phyloP scores from a whole-genome alignment of 1,284 basidiomycete species.

The Sporisorium scitamineum region DNA sequence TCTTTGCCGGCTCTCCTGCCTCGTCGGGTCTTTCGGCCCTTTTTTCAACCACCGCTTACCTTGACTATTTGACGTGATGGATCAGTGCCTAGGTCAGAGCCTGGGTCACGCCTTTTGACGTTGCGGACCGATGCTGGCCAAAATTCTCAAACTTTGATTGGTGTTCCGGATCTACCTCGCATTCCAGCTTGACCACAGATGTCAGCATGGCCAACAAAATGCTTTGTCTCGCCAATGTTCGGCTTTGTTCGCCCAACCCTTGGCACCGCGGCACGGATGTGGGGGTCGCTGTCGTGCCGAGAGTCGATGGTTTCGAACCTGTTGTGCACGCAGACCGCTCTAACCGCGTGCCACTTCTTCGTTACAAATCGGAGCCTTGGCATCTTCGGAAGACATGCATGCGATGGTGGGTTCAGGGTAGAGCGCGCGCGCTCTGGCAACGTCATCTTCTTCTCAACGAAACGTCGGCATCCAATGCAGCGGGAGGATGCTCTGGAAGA shows the following conservation, averaged over 20 bases:
- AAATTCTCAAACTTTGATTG: background rate
- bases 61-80: background rate
- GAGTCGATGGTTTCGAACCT: conserved; percentile 1
- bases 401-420: conserved; percentile 1
- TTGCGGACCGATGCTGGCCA: background rate
- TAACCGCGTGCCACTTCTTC: background rate
- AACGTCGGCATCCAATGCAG: background rate
- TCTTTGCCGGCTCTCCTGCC: background rate
- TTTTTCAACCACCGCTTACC: background rate
- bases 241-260: background rate
- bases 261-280: background rate
- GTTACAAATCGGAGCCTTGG: background rate
- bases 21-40: background rate
- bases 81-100: too few species aligned
- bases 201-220: background rate
- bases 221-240: background rate
- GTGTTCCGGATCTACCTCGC: background rate
- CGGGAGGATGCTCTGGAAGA: too few species aligned
- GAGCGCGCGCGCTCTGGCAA: background rate
- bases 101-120: background rate
- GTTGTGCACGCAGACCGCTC: background rate
- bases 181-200: background rate
- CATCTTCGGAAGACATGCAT: background rate
- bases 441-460: background rate
- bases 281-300: background rate